Conservation (phyloP, 768 basidiomycete genomes). For the Coprinellus aureogranulatus region DNA sequence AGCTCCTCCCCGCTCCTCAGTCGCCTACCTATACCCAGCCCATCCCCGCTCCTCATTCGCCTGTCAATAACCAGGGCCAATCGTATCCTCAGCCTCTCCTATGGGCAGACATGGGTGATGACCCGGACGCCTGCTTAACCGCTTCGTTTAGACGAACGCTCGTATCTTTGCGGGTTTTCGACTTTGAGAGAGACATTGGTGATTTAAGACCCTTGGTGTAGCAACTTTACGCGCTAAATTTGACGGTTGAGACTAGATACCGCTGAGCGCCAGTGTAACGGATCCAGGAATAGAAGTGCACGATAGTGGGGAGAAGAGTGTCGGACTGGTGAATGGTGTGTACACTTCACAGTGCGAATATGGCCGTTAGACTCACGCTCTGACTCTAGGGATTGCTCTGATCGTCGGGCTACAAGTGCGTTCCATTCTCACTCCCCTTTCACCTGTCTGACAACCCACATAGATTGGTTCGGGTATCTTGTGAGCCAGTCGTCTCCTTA, state of each 20-base stretch:
- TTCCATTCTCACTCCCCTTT: background rate
- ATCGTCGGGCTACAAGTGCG: conserved; percentile 78
- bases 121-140: no score
- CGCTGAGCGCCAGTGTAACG: conserved; percentile 72
- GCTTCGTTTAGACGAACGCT: no score
- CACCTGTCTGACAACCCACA: background rate
- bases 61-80: no score
- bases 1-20: no score
- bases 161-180: no score
- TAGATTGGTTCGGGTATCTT: conserved; percentile 94
- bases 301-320: conserved; percentile 63
- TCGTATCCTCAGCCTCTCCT: no score
- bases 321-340: conserved; percentile 75
- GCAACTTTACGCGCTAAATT: background rate
- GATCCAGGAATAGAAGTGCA: conserved; percentile 55
- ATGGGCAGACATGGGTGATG: no score
- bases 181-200: no score
- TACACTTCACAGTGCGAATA: conserved; percentile 2
- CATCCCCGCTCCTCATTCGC: no score
- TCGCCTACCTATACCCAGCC: no score
- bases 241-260: conserved; percentile 38
- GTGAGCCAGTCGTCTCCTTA: conserved; percentile 39
- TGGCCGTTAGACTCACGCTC: background rate
- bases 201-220: no score
- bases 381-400: conserved; percentile 69